Base-by-base conservation (phyloP, 768 basidiomycete species). In the Lactarius psammicola region DNA sequence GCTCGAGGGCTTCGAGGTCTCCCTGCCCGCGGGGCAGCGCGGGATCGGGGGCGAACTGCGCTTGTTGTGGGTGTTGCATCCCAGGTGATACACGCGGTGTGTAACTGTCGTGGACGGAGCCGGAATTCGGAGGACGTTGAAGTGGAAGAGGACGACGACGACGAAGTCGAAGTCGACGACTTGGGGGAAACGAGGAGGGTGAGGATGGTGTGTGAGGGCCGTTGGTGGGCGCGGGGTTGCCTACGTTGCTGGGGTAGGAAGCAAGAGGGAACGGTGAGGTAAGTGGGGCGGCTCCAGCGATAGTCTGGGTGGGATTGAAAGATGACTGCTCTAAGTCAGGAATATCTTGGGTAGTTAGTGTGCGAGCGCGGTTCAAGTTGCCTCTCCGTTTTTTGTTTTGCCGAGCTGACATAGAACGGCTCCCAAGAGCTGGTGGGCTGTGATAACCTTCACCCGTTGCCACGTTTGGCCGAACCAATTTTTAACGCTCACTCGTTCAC, bases 1-100 rank as follows among this genome's bases (percentile, higher is more conserved):
- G 85, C 76, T 91, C 85, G 65, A 92, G 81, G 36, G 87, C 81
- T 73, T 90, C 87, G 67, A 92, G 82, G 76, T 91, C 90, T 72
- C 79, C 81, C 71, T 84, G 80, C 9, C 86, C 88, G 26, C 83
- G 80, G 2, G 84, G 82, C 0, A 82, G 72, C 2, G 70, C 57
- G 9, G 63, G 59, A 51, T 66, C 53, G 26, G 69, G 64, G 34
- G 54, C 57, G 33, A 69, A 70, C 30, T 54, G 63, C 15, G 23
- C 28, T 42, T 61, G 66, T 28, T 63, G 68, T 33, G 58, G 31
- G 13, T 68, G 68, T 11, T 65, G 68, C 53, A 56, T 67, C 20
- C 55, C 56, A 11, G 49, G 23, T 11, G n/a, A 13, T 15, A 11
- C 23, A 49, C 11, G 23, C 46, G 1, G 23, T 6, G 46, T 4